These are phyloP conservation scores for Tetragonia tetragonoides DNA, from an alignment of 148 eudicot genomes.

Conservation along the genomic window DNA sequence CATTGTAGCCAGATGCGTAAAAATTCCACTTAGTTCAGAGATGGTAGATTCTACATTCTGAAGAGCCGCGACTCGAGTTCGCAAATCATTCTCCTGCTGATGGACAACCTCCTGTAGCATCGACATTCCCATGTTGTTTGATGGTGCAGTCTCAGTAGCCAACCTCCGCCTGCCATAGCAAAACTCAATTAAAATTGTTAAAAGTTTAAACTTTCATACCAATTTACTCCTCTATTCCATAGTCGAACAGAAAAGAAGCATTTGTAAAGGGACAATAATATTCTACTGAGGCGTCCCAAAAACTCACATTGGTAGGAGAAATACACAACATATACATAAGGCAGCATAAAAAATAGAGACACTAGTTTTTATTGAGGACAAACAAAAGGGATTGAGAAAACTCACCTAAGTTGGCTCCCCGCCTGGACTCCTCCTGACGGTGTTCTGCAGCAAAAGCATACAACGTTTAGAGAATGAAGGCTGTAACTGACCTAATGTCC, in stretches of 20 bases:
- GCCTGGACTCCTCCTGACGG: slow-evolving; percentile 48
- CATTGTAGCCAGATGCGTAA: slow-evolving; percentile 82
- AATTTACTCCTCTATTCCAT: neutral
- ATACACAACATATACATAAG: neutral
- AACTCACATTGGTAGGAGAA: neutral
- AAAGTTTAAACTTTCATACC: neutral
- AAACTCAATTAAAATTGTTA: slow-evolving; percentile 20
- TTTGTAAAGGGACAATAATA: neutral
- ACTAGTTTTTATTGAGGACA: neutral
- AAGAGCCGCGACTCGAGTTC: slow-evolving; percentile 66
- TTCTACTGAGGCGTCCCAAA: neutral
- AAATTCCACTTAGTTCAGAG: slow-evolving; percentile 74
- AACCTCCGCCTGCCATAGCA: slow-evolving; percentile 53
- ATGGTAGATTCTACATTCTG: slow-evolving; percentile 88
- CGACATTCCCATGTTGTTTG: slow-evolving; percentile 57
- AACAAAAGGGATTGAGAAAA: slow-evolving; percentile 11
- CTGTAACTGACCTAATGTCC: neutral
- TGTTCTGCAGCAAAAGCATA: slow-evolving; percentile 41
- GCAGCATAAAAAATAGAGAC: neutral
- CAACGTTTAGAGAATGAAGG: slow-evolving; percentile 19
- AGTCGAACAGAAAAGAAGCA: neutral
- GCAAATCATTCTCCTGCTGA: slow-evolving; percentile 57
- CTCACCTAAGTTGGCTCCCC: slow-evolving; percentile 68
- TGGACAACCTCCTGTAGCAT: slow-evolving; percentile 76
- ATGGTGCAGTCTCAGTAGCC: slow-evolving; percentile 47